phyloP scores from a whole-genome alignment of 192 early-diverging fungal genomes.

The Backusella liffmaniae region DNA sequence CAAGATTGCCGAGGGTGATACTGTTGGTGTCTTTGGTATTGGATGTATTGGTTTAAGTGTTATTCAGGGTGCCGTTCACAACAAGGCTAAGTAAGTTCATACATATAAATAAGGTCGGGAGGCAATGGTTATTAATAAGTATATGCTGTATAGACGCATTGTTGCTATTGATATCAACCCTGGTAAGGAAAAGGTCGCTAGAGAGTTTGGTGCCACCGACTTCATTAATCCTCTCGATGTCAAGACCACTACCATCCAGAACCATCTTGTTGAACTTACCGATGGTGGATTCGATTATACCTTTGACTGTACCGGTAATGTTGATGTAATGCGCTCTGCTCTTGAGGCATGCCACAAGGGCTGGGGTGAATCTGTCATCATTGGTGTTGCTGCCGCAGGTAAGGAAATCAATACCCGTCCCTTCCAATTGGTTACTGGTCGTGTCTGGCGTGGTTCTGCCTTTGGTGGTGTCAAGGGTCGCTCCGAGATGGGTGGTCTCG shows the following conservation, averaged over 20 bases:
- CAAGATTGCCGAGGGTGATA: slow-evolving; percentile 76
- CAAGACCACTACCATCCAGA: slow-evolving; percentile 73
- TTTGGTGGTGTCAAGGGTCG: slow-evolving; percentile 98
- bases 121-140: not conserved
- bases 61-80: slow-evolving; percentile 75
- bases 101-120: not conserved
- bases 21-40: slow-evolving; percentile 88
- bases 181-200: slow-evolving; percentile 76
- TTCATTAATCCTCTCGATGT: slow-evolving; percentile 87
- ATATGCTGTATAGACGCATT: slow-evolving; percentile 57
- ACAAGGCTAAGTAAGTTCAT: slow-evolving; percentile 33
- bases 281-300: slow-evolving; percentile 97
- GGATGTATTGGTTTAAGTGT: slow-evolving; percentile 93
- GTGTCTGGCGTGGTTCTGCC: slow-evolving; percentile 94
- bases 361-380: slow-evolving; percentile 89
- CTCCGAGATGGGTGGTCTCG: slow-evolving; percentile 82
- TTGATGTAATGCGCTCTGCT: slow-evolving; percentile 91
- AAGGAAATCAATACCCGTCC: slow-evolving; percentile 93
- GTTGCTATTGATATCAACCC: slow-evolving; percentile 93
- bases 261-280: slow-evolving; percentile 84
- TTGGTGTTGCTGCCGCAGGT: slow-evolving; percentile 90
- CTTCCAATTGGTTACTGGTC: slow-evolving; percentile 96
- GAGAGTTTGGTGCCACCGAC: slow-evolving; percentile 84
- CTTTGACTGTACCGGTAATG: slow-evolving; percentile 95
- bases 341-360: slow-evolving; percentile 91